Conservation (phyloP, 164 flowering plant species). For the Liquidambar formosana region DNA sequence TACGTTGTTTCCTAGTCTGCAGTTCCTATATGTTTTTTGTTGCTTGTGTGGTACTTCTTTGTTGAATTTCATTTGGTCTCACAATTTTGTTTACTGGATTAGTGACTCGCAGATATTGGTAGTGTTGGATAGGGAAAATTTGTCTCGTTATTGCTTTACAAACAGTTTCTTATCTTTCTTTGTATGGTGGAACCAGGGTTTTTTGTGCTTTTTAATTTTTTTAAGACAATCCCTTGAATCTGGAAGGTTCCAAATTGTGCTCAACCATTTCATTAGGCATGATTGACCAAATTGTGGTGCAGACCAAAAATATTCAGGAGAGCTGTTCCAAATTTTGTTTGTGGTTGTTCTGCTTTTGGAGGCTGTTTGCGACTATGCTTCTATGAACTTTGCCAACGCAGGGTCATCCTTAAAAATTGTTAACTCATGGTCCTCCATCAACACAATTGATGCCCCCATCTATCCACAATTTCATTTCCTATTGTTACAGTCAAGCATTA, state of each 20-base stretch:
- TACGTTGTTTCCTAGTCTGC: neutral
- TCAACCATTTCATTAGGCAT: neutral
- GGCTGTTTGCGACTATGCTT: too few relatives aligned
- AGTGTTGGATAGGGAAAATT: neutral
- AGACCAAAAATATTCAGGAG: too few relatives aligned
- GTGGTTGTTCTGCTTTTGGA: too few relatives aligned
- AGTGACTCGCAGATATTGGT: neutral
- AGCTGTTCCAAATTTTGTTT: too few relatives aligned
- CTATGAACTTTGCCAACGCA: too few relatives aligned
- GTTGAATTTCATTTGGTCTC: neutral
- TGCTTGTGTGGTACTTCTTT: conserved; percentile 4
- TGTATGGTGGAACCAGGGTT: neutral
- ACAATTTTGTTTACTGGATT: neutral
- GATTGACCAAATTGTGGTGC: neutral
- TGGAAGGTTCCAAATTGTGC: neutral
- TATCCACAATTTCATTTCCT: too few relatives aligned
- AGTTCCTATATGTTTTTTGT: neutral
- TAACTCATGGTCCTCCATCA: too few relatives aligned
- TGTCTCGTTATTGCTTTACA: neutral
- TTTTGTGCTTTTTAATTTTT: neutral
- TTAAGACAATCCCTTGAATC: neutral
- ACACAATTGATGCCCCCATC: too few relatives aligned
- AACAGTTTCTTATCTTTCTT: neutral
- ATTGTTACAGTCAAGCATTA: too few relatives aligned
- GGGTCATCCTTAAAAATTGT: too few relatives aligned